Evolutionary conservation across 371 early-diverging fungal species (phyloP), one percentile per base, ranked within the genome.

Genomic region (Apophysomyces variabilis): DNA sequence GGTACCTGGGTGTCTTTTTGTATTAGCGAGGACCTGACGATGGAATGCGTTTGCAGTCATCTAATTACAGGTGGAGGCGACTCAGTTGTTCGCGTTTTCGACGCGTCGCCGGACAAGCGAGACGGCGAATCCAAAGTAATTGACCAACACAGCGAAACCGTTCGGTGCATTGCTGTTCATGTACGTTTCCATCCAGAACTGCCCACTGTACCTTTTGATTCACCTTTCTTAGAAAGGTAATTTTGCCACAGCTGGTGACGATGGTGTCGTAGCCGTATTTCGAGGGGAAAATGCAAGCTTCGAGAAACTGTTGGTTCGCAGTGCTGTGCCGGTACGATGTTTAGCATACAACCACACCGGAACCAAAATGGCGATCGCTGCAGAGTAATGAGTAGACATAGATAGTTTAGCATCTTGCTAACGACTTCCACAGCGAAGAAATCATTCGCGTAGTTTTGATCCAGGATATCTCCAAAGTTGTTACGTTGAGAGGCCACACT

Each of bases 401-500:
- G 18, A 21, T 3, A 7, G 32, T 26, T 21, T 5, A 26, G 5
- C 13, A 21, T 18, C 9, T 50, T 8, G 14, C 21, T 37, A 26
- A 26, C 18, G 21, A 39, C n/a, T 50, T 21, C 5, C 11, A 8
- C 62, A 80, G 83, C 65, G 83, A 83, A 37, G 65, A 74, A 43
- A 60, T 58, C 8, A 74, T 83, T 43, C 77, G 80, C 14, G 60
- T 80, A 14, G 69, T 80, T 16, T 58, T 78, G 9, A 45, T 72
- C 7, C 62, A 72, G 4, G 79, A 78, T 58, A 74, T 72, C 1
- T 69, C 75, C 1, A 76, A 72, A 14, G 69, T 78, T 7, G 77
- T 80, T 14, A 35, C 26, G 1, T 35, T 80, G 13, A 64, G 78
- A 58, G 88, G 86, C 0, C 86, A 88, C 57, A 71, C 62, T 18